Base-by-base conservation (phyloP, 352 stramenopile genomes). In the Phytophthora quininea region DNA sequence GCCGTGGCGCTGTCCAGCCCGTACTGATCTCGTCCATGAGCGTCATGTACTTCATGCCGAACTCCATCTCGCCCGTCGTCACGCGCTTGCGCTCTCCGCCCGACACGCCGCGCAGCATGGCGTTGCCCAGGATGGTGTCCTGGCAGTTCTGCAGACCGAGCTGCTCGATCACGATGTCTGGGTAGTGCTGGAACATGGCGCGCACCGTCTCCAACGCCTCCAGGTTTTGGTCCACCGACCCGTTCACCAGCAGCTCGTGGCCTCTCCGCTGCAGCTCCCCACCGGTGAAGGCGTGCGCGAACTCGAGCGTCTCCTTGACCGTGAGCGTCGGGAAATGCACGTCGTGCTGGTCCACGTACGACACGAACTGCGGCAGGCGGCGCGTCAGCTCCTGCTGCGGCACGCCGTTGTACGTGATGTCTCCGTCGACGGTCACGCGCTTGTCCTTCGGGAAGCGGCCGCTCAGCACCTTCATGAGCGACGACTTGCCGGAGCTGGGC, bases 31-130 rank as follows among this genome's bases (percentile, higher is more conserved):
- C 74, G 74, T 98, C 93, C 59, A 97, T 80, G 0, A 97, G 42
- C 10, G 88, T 57, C 29, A 93, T 76, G 29, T 71, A 65, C 30
- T 90, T 89, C 68, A 92, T 83, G 2, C 87, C 94, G 8, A 97
- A 80, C 46, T 97, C 66, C 82, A 98, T 98, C 54, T 90, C 90
- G 6, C 83, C 89, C 11, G 94, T 92, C 56, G 94, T 97, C 45
- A 97, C 82, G 9, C 93, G 79, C 74, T 98, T 98, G 62, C 85
- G 87, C 69, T 97, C 88, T 24, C 89, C 89, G 37, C 88, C 88
- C 9, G 72, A 89, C 24, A 95, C 73, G 1, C 77, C 77, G 5
- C 78, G 75, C n/a, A 88, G 10, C 59, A 85, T 79, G 3, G 50
- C 71, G 40, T 77, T 74, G 11, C 80, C 80, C 11, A 89, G 54